Conservation (phyloP, 2,329 filamentous ascomycete genomes). For the Elsinoe perseae region DNA sequence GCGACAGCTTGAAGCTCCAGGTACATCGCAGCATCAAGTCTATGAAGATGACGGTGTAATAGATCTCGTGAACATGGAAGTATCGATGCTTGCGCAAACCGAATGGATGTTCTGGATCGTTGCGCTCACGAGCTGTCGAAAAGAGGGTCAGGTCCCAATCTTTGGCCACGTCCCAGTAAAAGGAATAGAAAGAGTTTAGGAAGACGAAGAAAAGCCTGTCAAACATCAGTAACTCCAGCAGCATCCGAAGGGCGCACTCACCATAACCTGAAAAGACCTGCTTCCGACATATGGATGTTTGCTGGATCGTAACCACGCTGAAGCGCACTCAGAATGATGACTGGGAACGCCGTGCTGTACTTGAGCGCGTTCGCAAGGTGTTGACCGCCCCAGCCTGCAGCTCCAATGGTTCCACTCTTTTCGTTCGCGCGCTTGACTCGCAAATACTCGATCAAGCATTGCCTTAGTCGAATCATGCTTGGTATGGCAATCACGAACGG, state of each 20-base stretch:
- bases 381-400: conserved; percentile 67
- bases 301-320: conserved; percentile 55
- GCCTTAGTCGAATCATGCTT: conserved; percentile 76
- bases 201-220: conserved; percentile 66
- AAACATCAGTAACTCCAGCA: neutral
- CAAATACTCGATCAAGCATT: conserved; percentile 82
- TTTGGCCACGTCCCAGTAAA: conserved; percentile 95
- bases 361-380: conserved; percentile 92
- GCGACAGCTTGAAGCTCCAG: conserved; percentile 81
- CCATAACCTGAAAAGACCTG: conserved; percentile 50
- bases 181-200: conserved; percentile 86
- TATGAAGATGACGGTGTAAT: conserved; percentile 71
- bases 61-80: conserved; percentile 64
- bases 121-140: conserved; percentile 44
- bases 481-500: conserved; percentile 79
- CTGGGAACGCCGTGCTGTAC: conserved; percentile 88
- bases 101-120: conserved; percentile 60
- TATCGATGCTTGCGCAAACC: conserved; percentile 68
- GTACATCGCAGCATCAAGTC: conserved; percentile 80
- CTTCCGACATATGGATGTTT: conserved; percentile 46
- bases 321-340: conserved; percentile 71
- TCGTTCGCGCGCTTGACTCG: conserved; percentile 58
- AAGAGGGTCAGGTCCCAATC: conserved; percentile 95
- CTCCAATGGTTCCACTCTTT: conserved; percentile 32
- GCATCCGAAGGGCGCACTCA: conserved; percentile 27